Conservation (phyloP, 2,329 filamentous ascomycete genomes). For the Phialophora chinensis region DNA sequence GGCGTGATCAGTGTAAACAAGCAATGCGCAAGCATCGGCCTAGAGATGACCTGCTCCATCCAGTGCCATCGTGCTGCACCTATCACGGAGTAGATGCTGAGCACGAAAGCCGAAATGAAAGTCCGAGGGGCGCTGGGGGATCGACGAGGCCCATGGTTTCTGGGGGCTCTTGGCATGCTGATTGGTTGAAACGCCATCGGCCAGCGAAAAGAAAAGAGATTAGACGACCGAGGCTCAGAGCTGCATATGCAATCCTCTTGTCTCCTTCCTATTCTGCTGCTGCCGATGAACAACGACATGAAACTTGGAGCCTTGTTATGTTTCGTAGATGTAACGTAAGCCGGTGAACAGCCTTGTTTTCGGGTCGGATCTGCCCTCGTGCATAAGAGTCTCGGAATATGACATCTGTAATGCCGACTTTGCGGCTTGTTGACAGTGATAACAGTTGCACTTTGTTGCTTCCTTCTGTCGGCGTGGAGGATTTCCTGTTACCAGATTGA, state of each 20-base stretch:
- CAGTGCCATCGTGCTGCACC: conserved; percentile 5
- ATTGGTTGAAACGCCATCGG: conserved; percentile 18
- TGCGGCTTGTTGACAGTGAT: neutral
- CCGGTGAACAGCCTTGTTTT: conserved; percentile 25
- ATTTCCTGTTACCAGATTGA: neutral
- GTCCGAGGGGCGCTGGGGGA: conserved; percentile 10
- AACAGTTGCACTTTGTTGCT: conserved; percentile 3
- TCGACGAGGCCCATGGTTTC: conserved; percentile 19
- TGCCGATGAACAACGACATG: neutral
- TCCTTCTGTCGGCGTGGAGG: neutral
- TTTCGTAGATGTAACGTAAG: conserved; percentile 25
- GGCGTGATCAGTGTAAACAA: conserved; percentile 3
- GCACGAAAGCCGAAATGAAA: conserved; percentile 21
- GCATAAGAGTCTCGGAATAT: conserved; percentile 8
- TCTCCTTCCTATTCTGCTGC: conserved; percentile 9
- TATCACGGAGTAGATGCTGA: conserved; percentile 24
- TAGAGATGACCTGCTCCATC: neutral
- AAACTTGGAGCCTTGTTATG: conserved; percentile 3
- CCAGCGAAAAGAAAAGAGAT: conserved; percentile 15
- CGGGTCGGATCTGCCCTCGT: conserved; percentile 16
- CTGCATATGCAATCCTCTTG: conserved; percentile 7
- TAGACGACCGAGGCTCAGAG: conserved; percentile 10
- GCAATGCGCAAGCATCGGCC: neutral
- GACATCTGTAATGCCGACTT: conserved; percentile 14
- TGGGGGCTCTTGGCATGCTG: conserved; percentile 13